Conservation (phyloP, 306 rosid species). For the Quillaja saponaria region DNA sequence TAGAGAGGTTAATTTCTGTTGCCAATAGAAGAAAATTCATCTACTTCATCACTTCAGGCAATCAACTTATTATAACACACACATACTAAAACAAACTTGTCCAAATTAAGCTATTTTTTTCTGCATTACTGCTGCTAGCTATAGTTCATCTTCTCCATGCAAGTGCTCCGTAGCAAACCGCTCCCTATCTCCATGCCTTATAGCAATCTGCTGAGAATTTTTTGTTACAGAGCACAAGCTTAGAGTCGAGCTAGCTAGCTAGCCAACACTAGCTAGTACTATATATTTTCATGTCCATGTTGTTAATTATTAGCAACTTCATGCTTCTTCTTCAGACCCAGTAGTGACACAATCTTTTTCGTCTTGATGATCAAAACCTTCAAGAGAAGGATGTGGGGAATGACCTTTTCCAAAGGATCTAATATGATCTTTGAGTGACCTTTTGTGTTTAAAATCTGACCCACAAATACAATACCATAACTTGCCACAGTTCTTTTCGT, state of each 20-base stretch:
- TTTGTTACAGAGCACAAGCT: conserved; percentile 85
- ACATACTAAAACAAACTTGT: conserved; percentile 23
- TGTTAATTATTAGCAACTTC: conserved; percentile 20
- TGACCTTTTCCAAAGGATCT: conserved; percentile 84
- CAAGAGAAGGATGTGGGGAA: conserved; percentile 48
- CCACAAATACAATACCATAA: conserved; percentile 95
- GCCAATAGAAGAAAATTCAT: conserved; percentile 72
- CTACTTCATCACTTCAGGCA: conserved; percentile 74
- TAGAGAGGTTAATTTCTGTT: conserved; percentile 27
- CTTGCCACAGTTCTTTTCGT: conserved; percentile 95
- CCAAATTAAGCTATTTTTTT: background rate
- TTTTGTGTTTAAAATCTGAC: conserved; percentile 90
- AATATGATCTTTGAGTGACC: conserved; percentile 89
- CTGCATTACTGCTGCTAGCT: background rate
- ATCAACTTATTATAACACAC: conserved; percentile 41
- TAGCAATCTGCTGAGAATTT: conserved; percentile 51
- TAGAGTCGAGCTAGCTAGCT: conserved; percentile 31
- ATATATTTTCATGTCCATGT: background rate
- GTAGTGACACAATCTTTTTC: conserved; percentile 72
- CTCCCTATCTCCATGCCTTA: conserved; percentile 41
- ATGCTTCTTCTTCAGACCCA: conserved; percentile 57
- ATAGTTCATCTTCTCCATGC: conserved; percentile 38
- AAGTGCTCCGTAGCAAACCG: conserved; percentile 76
- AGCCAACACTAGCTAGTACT: background rate
- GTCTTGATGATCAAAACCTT: conserved; percentile 57